A percentile compares a stretch with the other conserved stretches of the same genome.
These are phyloP conservation scores for Alternaria tenuissima DNA, from an alignment of 2,329 filamentous ascomycete species.

Conservation along the genomic window DNA sequence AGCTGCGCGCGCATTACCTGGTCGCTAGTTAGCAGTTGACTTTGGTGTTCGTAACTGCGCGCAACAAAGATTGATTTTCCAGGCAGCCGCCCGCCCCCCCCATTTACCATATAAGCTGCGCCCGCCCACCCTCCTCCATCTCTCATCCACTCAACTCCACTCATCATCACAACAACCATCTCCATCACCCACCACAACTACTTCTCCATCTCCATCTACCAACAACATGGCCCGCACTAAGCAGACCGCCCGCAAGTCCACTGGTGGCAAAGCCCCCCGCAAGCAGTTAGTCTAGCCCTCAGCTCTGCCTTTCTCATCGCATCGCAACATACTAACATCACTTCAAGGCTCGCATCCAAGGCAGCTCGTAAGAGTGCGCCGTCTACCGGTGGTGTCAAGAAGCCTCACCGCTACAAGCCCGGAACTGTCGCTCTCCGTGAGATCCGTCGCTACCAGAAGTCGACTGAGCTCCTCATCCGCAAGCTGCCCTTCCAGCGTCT, in stretches of 20 bases:
- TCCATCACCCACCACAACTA: conserved; percentile 24
- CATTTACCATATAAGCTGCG: conserved; percentile 49
- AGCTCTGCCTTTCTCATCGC: background rate
- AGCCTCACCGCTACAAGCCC: conserved; percentile 64
- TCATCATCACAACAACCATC: conserved; percentile 29
- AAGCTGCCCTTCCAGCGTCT: conserved; percentile 83
- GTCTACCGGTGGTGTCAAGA: conserved; percentile 79
- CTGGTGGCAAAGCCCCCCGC: conserved; percentile 75
- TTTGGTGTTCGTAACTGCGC: conserved; percentile 35
- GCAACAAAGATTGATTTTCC: conserved; percentile 46
- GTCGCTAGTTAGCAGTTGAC: conserved; percentile 25
- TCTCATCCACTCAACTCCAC: conserved; percentile 49
- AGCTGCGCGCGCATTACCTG: conserved; percentile 14
- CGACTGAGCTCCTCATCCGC: conserved; percentile 83
- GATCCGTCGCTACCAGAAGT: conserved; percentile 89
- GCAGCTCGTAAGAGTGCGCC: conserved; percentile 80
- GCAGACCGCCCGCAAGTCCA: conserved; percentile 65
- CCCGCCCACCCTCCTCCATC: conserved; percentile 46
- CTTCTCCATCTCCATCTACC: conserved; percentile 35
- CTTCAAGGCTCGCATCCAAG: conserved; percentile 83
- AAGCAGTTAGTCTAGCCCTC: conserved; percentile 69
- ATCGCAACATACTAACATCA: background rate
- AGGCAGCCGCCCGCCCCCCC: conserved; percentile 44
- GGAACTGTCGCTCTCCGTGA: conserved; percentile 85
- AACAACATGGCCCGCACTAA: conserved; percentile 62